Base-by-base conservation (phyloP, 2,329 filamentous ascomycete genomes). In the Colletotrichum sp. region DNA sequence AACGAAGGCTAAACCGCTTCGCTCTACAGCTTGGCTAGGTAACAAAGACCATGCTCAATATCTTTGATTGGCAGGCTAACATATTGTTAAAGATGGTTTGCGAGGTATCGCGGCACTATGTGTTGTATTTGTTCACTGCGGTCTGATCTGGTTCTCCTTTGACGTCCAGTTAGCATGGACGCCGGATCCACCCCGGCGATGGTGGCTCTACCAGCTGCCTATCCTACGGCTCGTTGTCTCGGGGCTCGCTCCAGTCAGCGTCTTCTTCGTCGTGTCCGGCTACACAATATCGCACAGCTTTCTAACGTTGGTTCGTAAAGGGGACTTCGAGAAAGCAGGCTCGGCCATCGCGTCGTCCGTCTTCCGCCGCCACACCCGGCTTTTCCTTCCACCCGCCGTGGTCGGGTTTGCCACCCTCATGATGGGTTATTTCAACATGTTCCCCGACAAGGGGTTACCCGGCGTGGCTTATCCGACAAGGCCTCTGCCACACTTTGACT, bases 221-320 rank as follows among this genome's bases (percentile, higher is more conserved):
- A 80, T 83, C 12, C 70, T 85, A 21, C 80, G 81, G 1, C 73
- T 84, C 36, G 71, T 82, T 48, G 80, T 80, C 70, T 77, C 78
- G 4, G 82, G 79, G 3, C 74, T 79, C 43, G 79, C 80, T 9
- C 82, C 82, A 77, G 83, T 84, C 21, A 78, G 81, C 34, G 78
- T 84, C 18, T 84, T 85, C 77, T 83, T 84, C 72, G 82, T 85
- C 38, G 81, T 85, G 60, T 84, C 83, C 7, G 83, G 84, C 18
- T 84, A 83, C 75, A 83, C 81, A 8, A 78, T 85, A 36, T 81
- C 81, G 7, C 80, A 82, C 58, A 79, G 80, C 34, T 77, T 83
- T 3, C 71, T 84, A 16, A 80, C 78, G 21, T 68, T 78, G n/a
- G 78, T 79, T 24, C 71, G 77, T 8, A 71, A 64, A 13, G 77